phyloP scores from a whole-genome alignment of 139 green algal species.

The Tetraselmis chui region DNA sequence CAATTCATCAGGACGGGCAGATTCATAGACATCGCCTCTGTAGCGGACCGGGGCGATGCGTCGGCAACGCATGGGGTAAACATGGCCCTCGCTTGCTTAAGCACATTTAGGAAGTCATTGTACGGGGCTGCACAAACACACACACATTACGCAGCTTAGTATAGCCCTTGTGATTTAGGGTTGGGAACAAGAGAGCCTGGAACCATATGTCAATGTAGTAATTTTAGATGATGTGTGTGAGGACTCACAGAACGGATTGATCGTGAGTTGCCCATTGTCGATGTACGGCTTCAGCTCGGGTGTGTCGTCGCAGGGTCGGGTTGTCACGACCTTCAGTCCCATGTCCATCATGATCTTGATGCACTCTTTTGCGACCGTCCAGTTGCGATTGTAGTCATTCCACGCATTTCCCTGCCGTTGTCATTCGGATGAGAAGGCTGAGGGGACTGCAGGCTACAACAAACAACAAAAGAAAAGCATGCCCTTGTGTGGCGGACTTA shows the following conservation, averaged over 20 bases:
- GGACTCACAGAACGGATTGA: neutral
- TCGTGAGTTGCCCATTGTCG: neutral
- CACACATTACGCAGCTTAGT: neutral
- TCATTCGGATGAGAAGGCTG: neutral
- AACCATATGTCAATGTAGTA: too few relatives aligned
- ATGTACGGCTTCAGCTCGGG: neutral
- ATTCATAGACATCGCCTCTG: neutral
- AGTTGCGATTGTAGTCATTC: constrained; percentile 15
- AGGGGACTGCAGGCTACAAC: neutral
- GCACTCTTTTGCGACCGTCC: neutral
- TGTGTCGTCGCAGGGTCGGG: neutral
- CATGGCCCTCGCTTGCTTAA: neutral
- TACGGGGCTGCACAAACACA: neutral
- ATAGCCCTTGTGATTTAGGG: neutral
- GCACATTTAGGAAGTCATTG: neutral
- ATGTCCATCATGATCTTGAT: neutral
- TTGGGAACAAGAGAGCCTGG: too few relatives aligned
- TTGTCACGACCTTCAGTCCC: neutral
- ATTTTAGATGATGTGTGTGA: too few relatives aligned
- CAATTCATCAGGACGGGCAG: neutral
- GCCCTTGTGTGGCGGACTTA: too few relatives aligned
- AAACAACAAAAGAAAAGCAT: neutral
- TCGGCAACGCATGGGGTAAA: constrained; percentile 3
- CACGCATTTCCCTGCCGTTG: neutral
- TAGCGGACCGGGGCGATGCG: neutral